A percentile compares a stretch with the other conserved stretches of the same genome.
These are phyloP conservation scores for Xylaria hypoxylon DNA, from an alignment of 2,329 filamentous ascomycete genomes.

Conservation along the genomic window DNA sequence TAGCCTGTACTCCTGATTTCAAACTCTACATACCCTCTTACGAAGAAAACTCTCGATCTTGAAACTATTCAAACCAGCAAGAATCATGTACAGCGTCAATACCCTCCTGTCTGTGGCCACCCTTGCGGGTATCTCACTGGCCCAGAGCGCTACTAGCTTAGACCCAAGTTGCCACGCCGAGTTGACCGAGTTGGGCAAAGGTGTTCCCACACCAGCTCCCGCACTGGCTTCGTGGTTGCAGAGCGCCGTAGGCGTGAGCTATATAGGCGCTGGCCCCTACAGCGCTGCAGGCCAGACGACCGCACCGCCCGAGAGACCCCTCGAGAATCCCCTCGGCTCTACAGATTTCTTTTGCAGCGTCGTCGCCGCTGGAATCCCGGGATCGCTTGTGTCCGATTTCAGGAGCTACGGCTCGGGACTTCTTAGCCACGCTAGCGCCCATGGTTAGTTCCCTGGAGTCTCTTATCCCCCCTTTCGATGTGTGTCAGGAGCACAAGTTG, in stretches of 20 bases:
- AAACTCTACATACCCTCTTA: neutral
- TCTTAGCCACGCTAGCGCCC: slow-evolving; percentile 21
- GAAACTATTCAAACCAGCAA: neutral
- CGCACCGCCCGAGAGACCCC: slow-evolving; percentile 10
- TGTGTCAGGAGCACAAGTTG: too few species aligned
- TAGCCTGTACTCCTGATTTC: neutral
- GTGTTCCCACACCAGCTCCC: slow-evolving; percentile 4
- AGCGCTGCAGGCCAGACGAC: slow-evolving; percentile 21
- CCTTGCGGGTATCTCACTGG: slow-evolving; percentile 22
- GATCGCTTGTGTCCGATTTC: slow-evolving; percentile 18
- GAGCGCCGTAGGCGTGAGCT: neutral
- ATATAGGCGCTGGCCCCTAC: neutral
- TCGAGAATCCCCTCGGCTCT: slow-evolving; percentile 30
- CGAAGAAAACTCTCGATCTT: neutral
- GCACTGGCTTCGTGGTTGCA: slow-evolving; percentile 7
- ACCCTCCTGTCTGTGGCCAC: slow-evolving; percentile 15
- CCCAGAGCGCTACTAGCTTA: neutral
- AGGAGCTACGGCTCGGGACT: slow-evolving; percentile 12
- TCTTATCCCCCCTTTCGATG: too few species aligned
- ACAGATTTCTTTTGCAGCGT: slow-evolving; percentile 15
- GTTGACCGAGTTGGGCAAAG: neutral
- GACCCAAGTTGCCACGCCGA: neutral
- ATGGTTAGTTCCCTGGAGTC: too few species aligned
- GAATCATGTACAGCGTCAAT: slow-evolving; percentile 28
- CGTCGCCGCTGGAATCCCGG: slow-evolving; percentile 19